These are phyloP conservation scores for Ceratocystis cacaofunesta DNA, from an alignment of 2,329 filamentous ascomycete species.

Conservation along the genomic window DNA sequence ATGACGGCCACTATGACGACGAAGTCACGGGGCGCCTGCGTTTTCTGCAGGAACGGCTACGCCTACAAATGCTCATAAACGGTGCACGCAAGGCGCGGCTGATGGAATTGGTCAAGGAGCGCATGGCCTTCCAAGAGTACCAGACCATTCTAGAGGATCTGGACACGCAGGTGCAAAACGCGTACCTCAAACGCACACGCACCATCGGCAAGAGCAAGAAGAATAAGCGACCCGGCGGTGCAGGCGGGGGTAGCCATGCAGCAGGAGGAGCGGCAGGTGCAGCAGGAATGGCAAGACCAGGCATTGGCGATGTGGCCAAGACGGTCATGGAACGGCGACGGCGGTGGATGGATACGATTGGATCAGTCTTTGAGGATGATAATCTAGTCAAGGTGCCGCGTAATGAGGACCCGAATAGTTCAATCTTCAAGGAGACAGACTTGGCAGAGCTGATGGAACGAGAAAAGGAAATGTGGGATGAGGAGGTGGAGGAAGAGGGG, in stretches of 20 bases:
- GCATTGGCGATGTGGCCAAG: slow-evolving; percentile 81
- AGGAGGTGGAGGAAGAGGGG: slow-evolving; percentile 52
- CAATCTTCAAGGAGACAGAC: slow-evolving; percentile 56
- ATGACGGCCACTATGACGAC: slow-evolving; percentile 81
- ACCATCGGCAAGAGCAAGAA: slow-evolving; percentile 92
- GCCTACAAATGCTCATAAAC: slow-evolving; percentile 73
- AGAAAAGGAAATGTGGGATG: slow-evolving; percentile 70
- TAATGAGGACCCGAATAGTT: slow-evolving; percentile 44
- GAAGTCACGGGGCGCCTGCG: slow-evolving; percentile 84
- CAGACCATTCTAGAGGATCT: slow-evolving; percentile 93
- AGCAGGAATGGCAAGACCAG: slow-evolving; percentile 51
- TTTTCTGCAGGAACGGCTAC: slow-evolving; percentile 66
- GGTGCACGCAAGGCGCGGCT: slow-evolving; percentile 79
- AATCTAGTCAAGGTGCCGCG: slow-evolving; percentile 58
- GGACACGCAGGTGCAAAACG: slow-evolving; percentile 84
- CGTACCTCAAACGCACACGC: slow-evolving; percentile 88
- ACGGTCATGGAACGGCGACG: slow-evolving; percentile 82
- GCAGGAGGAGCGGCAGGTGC: slow-evolving; percentile 40
- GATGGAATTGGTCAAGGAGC: slow-evolving; percentile 74
- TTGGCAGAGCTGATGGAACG: slow-evolving; percentile 62
- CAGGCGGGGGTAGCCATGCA: slow-evolving; percentile 53
- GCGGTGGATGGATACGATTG: slow-evolving; percentile 83
- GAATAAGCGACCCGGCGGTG: slow-evolving; percentile 63
- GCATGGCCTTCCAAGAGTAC: slow-evolving; percentile 94
- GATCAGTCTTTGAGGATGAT: slow-evolving; percentile 77